These are phyloP conservation scores for Closterium sp. DNA, from an alignment of 139 green algal genomes.

Conservation along the genomic window DNA sequence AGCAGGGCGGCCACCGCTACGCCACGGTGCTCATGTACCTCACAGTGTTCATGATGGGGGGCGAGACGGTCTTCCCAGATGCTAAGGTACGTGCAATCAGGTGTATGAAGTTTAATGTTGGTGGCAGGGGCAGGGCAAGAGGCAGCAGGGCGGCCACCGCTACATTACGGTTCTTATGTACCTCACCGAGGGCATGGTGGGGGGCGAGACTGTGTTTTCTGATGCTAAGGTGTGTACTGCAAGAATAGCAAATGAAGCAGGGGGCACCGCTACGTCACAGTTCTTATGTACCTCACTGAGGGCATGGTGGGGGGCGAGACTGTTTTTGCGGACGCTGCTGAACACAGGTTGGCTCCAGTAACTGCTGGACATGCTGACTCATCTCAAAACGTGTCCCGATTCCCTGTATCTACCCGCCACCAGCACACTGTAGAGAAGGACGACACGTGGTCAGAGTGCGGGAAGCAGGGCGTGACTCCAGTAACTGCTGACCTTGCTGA, in stretches of 20 bases:
- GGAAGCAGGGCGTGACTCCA: slow-evolving; percentile 19
- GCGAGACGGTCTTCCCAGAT: background rate
- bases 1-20: slow-evolving; percentile 74
- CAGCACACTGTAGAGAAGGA: slow-evolving; percentile 36
- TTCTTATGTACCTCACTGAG: background rate
- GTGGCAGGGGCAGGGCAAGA: background rate
- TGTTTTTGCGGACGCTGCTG: background rate
- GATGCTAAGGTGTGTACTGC: background rate
- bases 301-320: background rate
- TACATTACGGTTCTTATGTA: background rate
- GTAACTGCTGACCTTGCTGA: too few species aligned
- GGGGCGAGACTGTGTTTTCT: background rate
- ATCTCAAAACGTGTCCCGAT: too few species aligned
- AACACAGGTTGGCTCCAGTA: too few species aligned
- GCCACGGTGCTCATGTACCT: slow-evolving; percentile 84
- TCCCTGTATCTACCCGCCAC: too few species aligned
- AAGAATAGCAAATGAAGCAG: background rate
- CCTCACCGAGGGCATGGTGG: background rate
- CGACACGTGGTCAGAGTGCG: slow-evolving; percentile 37
- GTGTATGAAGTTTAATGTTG: background rate
- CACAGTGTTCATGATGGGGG: background rate
- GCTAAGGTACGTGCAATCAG: background rate
- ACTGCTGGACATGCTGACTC: too few species aligned
- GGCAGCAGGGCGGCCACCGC: background rate
- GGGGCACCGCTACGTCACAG: background rate